Evolutionary conservation across 2,329 filamentous ascomycete species (phyloP).

Genomic region (Epichloe amarillans): DNA sequence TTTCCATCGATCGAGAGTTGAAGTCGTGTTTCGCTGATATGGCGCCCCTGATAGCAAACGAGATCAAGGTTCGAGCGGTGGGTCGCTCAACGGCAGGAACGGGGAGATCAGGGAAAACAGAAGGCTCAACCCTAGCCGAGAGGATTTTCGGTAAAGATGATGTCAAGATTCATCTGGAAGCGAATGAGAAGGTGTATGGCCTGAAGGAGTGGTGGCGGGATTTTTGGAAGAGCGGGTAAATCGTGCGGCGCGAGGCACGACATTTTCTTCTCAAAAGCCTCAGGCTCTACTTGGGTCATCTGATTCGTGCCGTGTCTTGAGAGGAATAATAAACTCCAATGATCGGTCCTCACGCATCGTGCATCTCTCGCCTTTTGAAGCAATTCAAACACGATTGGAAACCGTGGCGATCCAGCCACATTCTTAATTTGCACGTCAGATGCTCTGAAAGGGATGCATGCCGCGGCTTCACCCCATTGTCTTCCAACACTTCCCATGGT

Average conservation of each 20-base stretch:
- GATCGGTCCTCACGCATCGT: no score
- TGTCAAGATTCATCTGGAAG: conserved; percentile 57
- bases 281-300: no score
- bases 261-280: no score
- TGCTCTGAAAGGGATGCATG: neutral
- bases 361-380: neutral
- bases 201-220: conserved; percentile 85
- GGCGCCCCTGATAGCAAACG: conserved; percentile 58
- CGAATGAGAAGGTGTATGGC: conserved; percentile 64
- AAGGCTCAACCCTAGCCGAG: conserved; percentile 42
- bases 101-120: conserved; percentile 15
- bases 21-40: conserved; percentile 73
- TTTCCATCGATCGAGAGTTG: conserved; percentile 70
- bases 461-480: neutral
- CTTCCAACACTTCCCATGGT: no score
- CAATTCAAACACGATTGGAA: neutral
- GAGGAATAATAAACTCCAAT: no score
- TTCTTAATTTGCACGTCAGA: neutral
- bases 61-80: conserved; percentile 57
- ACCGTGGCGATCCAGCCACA: neutral
- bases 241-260: neutral
- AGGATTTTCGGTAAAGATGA: conserved; percentile 38
- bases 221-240: conserved; percentile 35
- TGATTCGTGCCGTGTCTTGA: no score
- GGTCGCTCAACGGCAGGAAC: conserved; percentile 27